phyloP scores from a whole-genome alignment of 768 basidiomycete genomes.

The Lactarius tabidus region DNA sequence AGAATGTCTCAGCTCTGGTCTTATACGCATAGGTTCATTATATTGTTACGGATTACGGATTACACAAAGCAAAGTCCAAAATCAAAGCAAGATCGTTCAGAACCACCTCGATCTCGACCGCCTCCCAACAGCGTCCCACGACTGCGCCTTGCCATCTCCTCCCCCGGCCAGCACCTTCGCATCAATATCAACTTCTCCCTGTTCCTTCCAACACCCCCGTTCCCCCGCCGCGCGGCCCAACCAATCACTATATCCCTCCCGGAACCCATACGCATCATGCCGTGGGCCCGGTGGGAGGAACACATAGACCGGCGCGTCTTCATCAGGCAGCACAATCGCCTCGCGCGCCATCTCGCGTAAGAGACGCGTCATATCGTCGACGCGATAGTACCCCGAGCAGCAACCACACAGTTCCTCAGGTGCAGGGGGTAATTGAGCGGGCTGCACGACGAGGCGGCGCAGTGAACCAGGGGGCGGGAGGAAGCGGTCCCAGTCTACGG shows the following conservation, averaged over 20 bases:
- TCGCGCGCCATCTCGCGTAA: slow-evolving; percentile 24
- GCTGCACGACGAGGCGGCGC: slow-evolving; percentile 19
- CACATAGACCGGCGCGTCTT: slow-evolving; percentile 11
- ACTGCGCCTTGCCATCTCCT: background rate
- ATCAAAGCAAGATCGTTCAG: background rate
- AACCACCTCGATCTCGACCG: slow-evolving; percentile 18
- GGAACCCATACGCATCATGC: slow-evolving; percentile 17
- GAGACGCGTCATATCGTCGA: slow-evolving; percentile 22
- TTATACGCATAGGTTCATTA: too few relatives aligned
- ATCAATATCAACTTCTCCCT: slow-evolving; percentile 13
- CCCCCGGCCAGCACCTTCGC: background rate
- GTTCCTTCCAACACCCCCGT: slow-evolving; percentile 17
- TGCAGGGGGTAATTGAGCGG: slow-evolving; percentile 15
- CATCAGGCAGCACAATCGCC: background rate
- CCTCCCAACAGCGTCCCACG: slow-evolving; percentile 10
- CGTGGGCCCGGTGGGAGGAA: slow-evolving; percentile 20
- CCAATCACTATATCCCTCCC: slow-evolving; percentile 17
- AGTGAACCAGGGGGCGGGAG: slow-evolving; percentile 11
- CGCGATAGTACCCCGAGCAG: slow-evolving; percentile 25
- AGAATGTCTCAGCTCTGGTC: too few relatives aligned
- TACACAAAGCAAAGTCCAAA: background rate
- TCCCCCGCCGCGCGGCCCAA: slow-evolving; percentile 9
- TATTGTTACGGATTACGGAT: too few relatives aligned
- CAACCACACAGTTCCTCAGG: slow-evolving; percentile 24
- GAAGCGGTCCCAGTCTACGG: slow-evolving; percentile 21